Conservation (phyloP, 768 basidiomycete species). For the Hericium rajendrae region DNA sequence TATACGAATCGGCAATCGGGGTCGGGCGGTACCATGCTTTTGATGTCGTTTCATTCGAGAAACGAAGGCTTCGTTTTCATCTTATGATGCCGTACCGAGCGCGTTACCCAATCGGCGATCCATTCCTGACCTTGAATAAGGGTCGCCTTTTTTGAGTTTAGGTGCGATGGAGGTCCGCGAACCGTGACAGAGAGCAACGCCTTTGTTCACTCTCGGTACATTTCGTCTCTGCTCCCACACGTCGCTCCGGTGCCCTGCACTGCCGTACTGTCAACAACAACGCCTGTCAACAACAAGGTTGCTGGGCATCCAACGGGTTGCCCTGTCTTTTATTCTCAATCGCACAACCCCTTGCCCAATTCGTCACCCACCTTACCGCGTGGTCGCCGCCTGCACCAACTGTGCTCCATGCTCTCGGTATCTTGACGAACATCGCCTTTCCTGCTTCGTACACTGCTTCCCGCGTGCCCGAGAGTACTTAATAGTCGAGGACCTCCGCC, state of each 20-base stretch:
- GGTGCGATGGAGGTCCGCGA: neutral
- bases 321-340: neutral
- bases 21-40: too few relatives aligned
- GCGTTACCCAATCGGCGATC: too few relatives aligned
- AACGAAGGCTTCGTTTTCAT: too few relatives aligned
- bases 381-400: neutral
- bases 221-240: too few relatives aligned
- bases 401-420: neutral
- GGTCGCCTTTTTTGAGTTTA: neutral
- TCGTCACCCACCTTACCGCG: neutral
- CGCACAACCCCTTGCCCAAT: neutral
- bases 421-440: neutral
- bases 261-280: neutral
- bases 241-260: neutral
- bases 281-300: neutral
- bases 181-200: neutral
- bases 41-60: too few relatives aligned
- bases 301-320: neutral
- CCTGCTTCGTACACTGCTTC: neutral
- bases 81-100: too few relatives aligned
- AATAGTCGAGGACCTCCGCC: constrained; percentile 7
- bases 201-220: neutral
- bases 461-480: constrained; percentile 6
- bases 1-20: too few relatives aligned
- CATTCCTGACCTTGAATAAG: too few relatives aligned